Conservation (phyloP, 306 rosid genomes). For the Rosa lucieae region DNA sequence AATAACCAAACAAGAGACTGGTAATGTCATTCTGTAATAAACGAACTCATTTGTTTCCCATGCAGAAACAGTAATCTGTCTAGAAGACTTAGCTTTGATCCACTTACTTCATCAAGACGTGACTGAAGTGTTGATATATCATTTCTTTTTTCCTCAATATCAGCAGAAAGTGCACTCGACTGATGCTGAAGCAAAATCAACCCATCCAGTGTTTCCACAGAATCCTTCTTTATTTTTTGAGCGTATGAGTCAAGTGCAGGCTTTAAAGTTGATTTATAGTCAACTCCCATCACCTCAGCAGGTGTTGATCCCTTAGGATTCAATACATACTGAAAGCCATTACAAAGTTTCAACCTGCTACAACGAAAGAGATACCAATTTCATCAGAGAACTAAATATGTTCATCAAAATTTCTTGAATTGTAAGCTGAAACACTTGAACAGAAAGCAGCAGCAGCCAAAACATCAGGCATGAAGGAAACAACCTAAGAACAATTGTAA, state of each 20-base stretch:
- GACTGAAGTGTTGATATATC: constrained; percentile 44
- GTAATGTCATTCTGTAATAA: not conserved
- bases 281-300: constrained; percentile 78
- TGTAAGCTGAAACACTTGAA: not conserved
- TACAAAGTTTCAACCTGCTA: constrained; percentile 73
- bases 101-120: constrained; percentile 58
- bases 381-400: not conserved
- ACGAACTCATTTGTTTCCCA: not conserved
- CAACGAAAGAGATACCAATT: constrained; percentile 8
- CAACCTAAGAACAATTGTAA: not conserved
- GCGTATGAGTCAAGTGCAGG: constrained; percentile 57
- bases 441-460: not conserved
- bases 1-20: not conserved
- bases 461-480: not conserved
- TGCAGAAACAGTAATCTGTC: not conserved
- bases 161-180: constrained; percentile 50
- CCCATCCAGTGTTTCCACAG: constrained; percentile 67
- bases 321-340: constrained; percentile 60
- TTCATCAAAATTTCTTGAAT: not conserved
- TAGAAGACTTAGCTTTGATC: constrained; percentile 7
- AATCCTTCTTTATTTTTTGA: constrained; percentile 60
- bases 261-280: constrained; percentile 59
- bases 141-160: constrained; percentile 62
- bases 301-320: constrained; percentile 71
- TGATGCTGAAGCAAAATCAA: constrained; percentile 57